Evolutionary conservation across 176 grass and related monocot species (phyloP).

Genomic region (Cymbopogon citratus): DNA sequence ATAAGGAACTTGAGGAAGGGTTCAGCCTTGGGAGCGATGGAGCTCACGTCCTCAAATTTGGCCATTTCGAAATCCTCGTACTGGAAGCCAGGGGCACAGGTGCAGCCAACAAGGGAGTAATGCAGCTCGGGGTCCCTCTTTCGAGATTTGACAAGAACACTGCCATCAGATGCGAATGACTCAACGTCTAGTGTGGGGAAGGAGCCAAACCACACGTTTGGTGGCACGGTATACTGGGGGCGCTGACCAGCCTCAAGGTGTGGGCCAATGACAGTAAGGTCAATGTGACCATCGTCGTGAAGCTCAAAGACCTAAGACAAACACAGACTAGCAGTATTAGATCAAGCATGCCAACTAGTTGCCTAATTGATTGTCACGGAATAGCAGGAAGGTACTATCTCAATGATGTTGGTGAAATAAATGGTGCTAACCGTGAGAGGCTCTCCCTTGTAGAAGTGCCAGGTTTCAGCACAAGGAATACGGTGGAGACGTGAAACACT

Average conservation of each 20-base stretch:
- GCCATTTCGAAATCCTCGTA: slow-evolving; percentile 80
- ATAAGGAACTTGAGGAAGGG: slow-evolving; percentile 73
- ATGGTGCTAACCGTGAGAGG: slow-evolving; percentile 69
- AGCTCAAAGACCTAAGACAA: slow-evolving; percentile 74
- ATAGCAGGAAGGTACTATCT: too few species aligned
- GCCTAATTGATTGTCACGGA: neutral
- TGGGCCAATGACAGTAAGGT: slow-evolving; percentile 68
- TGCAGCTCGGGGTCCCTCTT: slow-evolving; percentile 63
- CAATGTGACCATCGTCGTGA: slow-evolving; percentile 81
- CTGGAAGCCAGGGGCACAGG: slow-evolving; percentile 88
- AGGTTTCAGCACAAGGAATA: slow-evolving; percentile 93
- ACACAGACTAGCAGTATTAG: neutral
- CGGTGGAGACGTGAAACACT: slow-evolving; percentile 85
- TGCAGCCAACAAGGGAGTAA: slow-evolving; percentile 86
- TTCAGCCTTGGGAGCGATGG: slow-evolving; percentile 64
- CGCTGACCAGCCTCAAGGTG: slow-evolving; percentile 81
- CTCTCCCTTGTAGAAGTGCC: slow-evolving; percentile 98
- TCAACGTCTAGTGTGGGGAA: slow-evolving; percentile 84
- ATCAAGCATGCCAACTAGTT: neutral
- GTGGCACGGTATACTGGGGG: slow-evolving; percentile 83
- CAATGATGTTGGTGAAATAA: too few species aligned
- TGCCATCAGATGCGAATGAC: slow-evolving; percentile 76
- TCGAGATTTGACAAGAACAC: slow-evolving; percentile 58
- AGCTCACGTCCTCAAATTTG: slow-evolving; percentile 49
- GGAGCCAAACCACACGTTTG: slow-evolving; percentile 90